phyloP scores from a whole-genome alignment of 345 rosid genomes.

The Ricinus communis region DNA sequence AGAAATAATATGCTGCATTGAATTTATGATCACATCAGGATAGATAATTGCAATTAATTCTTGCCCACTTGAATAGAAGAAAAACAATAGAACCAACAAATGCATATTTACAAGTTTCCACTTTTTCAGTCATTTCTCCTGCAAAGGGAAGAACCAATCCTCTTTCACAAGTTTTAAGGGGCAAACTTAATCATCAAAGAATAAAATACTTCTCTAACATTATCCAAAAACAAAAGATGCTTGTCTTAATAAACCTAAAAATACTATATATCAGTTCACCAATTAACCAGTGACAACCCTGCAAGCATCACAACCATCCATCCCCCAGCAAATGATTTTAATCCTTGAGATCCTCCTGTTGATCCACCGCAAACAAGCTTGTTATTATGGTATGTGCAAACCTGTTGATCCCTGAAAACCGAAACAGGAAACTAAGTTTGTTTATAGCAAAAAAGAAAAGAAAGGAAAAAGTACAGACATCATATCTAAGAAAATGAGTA shows the following conservation, averaged over 20 bases:
- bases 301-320: slow-evolving; percentile 38
- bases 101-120: not conserved
- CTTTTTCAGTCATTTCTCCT: not conserved
- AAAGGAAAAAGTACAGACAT: too few species aligned
- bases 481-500: too few species aligned
- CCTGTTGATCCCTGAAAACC: slow-evolving; percentile 48
- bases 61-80: not conserved
- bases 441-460: too few species aligned
- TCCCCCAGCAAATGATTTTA: too few species aligned
- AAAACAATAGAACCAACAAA: not conserved
- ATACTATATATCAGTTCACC: slow-evolving; percentile 15
- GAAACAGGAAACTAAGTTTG: too few species aligned
- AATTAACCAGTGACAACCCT: slow-evolving; percentile 19
- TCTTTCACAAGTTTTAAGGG: not conserved
- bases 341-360: slow-evolving; percentile 39
- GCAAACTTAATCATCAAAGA: not conserved
- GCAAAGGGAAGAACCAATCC: not conserved
- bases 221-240: not conserved
- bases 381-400: slow-evolving; percentile 70
- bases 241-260: too few species aligned
- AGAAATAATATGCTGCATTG: not conserved
- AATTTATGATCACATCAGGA: too few species aligned
- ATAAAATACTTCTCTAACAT: not conserved
- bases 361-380: slow-evolving; percentile 59
- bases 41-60: not conserved